Evolutionary conservation across 2,329 filamentous ascomycete genomes (phyloP).

Genomic region (Colletotrichum sp.): DNA sequence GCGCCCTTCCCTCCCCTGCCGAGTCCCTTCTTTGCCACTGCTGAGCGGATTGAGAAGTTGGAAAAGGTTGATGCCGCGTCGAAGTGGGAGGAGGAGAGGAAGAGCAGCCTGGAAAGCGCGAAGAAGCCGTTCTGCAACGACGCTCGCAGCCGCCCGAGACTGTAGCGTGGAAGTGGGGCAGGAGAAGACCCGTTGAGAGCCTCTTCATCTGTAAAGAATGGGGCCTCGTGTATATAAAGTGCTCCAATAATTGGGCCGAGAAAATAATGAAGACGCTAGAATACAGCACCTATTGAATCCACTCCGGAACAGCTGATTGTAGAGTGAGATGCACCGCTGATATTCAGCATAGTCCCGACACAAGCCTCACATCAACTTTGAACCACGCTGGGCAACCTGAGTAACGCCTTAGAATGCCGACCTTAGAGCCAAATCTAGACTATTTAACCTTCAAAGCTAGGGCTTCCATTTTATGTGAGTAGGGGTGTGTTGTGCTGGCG

Average conservation of each 20-base stretch:
- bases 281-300: rapidly evolving
- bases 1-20: background rate
- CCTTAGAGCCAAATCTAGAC: background rate
- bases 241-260: background rate
- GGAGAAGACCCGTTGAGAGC: background rate
- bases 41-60: background rate
- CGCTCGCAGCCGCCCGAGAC: background rate
- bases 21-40: background rate
- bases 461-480: background rate
- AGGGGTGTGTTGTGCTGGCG: background rate
- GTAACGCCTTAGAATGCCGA: too few relatives aligned
- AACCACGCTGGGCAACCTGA: too few relatives aligned
- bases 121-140: background rate
- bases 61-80: background rate
- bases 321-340: background rate
- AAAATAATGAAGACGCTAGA: background rate
- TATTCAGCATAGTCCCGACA: background rate
- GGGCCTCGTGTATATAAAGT: background rate
- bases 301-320: background rate
- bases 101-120: background rate
- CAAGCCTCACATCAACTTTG: background rate
- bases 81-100: background rate
- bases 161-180: background rate
- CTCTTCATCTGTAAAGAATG: background rate
- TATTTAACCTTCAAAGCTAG: background rate